These are phyloP conservation scores for Metarhizium humberi DNA, from an alignment of 2,329 filamentous ascomycete genomes.

Conservation along the genomic window DNA sequence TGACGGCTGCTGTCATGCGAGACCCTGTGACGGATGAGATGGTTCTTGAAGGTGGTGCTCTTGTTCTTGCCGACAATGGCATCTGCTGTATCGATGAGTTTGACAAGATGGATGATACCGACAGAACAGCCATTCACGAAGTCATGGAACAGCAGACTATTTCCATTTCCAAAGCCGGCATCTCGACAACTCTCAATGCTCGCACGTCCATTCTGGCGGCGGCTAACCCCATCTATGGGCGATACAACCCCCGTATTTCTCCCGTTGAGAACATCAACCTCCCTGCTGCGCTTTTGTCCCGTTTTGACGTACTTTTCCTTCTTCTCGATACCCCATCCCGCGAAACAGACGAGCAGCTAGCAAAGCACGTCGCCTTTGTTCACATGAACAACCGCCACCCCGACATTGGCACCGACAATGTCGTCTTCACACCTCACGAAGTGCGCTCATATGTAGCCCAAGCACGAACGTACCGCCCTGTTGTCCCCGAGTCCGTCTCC, in stretches of 20 bases:
- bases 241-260: constrained; percentile 95
- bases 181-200: constrained; percentile 76
- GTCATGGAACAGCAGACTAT: constrained; percentile 87
- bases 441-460: constrained; percentile 94
- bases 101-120: constrained; percentile 82
- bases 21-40: constrained; percentile 79
- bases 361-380: constrained; percentile 89
- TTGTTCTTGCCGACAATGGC: constrained; percentile 73
- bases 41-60: constrained; percentile 71
- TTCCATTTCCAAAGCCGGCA: constrained; percentile 68
- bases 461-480: constrained; percentile 79
- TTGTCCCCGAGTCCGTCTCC: constrained; percentile 73
- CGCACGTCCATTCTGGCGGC: constrained; percentile 92
- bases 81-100: constrained; percentile 85
- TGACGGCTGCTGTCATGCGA: constrained; percentile 75
- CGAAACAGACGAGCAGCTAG: constrained; percentile 85
- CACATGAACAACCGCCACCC: constrained; percentile 96
- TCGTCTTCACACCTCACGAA: constrained; percentile 88
- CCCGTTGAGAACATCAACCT: constrained; percentile 99
- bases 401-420: constrained; percentile 48
- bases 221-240: constrained; percentile 93
- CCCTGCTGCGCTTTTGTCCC: constrained; percentile 88
- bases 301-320: constrained; percentile 95
- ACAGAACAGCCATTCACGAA: constrained; percentile 76
- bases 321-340: constrained; percentile 90